phyloP scores from a whole-genome alignment of 2,329 filamentous ascomycete genomes.

The Fusarium newnesense region DNA sequence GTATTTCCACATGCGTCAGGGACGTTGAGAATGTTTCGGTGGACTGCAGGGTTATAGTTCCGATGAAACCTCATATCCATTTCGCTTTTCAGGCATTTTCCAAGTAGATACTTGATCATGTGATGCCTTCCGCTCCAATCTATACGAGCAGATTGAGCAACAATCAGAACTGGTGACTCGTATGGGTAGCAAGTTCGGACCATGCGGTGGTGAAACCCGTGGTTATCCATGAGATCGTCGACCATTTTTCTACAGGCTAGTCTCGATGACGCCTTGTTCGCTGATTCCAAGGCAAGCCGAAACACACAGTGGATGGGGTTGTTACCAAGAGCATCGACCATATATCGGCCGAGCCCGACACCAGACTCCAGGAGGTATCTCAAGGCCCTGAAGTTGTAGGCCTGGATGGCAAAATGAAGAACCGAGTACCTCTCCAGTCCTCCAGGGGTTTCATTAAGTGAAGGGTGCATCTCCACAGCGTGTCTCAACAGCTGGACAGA shows the following conservation, averaged over 20 bases:
- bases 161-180: neutral
- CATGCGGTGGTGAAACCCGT: conserved; percentile 1
- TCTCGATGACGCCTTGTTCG: neutral
- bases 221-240: neutral
- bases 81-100: neutral
- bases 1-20: neutral
- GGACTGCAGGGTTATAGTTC: neutral
- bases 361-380: neutral
- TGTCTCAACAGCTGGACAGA: neutral
- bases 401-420: conserved; percentile 5
- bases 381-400: neutral
- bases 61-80: neutral
- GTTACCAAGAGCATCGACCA: conserved; percentile 1
- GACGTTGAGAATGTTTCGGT: neutral
- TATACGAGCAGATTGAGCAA: neutral
- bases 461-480: neutral
- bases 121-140: conserved; percentile 1
- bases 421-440: neutral
- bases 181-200: conserved; percentile 3
- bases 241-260: neutral
- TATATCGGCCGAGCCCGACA: neutral
- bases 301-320: conserved; percentile 8
- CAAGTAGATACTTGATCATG: neutral
- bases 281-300: neutral
- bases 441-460: neutral